Base-by-base conservation (phyloP, 2,329 filamentous ascomycete genomes). In the Mycosphaerella sp. region DNA sequence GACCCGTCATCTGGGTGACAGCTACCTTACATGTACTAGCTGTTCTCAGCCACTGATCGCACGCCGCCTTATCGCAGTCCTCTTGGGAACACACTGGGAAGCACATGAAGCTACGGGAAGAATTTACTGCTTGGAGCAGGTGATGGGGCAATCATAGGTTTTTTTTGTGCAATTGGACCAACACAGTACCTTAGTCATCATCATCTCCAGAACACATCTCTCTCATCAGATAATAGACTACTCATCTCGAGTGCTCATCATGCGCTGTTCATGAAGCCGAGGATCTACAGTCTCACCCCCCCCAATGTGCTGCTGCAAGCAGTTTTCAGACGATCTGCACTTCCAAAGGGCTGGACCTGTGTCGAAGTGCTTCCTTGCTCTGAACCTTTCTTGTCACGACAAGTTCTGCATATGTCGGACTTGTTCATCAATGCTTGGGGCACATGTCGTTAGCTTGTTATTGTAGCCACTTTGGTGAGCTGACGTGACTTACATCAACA, bases 401-500 rank as follows among this genome's bases (percentile, higher is more conserved):
- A 34, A 39, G 21, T 40, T 28, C 27, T 44, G 27, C 25, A 44
- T 17, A 13, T 32, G 25, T 44, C 46, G 16, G 16, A 32, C 36
- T n/a, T 30, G 35, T 21, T 30, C 30, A 32, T 57, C 52, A 59
- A 55, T 59, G 57, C 57, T 59, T 39, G 47, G 45, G 32, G 42
- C 39, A 39, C 46, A 39, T 21, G 3, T 32, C 36, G 52, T 57
- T 50, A 57, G 57, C 57, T 57, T n/a, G n/a, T n/a, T 48, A 50
- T 46, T 46, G 45, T 36, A 41, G 30, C 27, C 7, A 21, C 39
- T 25, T 21, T 13, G 48, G 30, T 43, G 32, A 48, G 21, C 21
- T 21, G 21, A 21, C 21, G 21, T 21, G 21, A 54, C 53, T 51
- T 43, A 56, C 53, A 57, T 82, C 80, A 44, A 78, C 71, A 59